phyloP scores from a whole-genome alignment of 345 rosid genomes.

The Ailanthus altissimus region DNA sequence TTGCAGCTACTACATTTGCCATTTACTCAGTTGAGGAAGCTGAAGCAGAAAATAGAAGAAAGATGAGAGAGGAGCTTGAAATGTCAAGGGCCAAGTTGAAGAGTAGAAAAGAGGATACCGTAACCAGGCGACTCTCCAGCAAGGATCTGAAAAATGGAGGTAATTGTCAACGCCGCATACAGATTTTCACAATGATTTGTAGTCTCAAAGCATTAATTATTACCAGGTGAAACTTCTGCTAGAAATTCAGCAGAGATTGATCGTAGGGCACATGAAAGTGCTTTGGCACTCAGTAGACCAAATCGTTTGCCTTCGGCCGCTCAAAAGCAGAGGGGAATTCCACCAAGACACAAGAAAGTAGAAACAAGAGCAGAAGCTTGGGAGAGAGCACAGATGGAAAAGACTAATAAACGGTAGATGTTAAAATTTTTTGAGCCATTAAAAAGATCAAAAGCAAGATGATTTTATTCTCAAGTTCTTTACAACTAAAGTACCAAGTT shows the following conservation, averaged over 20 bases:
- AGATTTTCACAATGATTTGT: constrained; percentile 1
- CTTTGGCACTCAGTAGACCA: constrained; percentile 20
- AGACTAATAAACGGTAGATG: constrained; percentile 49
- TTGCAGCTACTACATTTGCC: constrained; percentile 61
- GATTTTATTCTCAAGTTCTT: neutral
- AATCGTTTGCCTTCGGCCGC: constrained; percentile 30
- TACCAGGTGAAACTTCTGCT: constrained; percentile 39
- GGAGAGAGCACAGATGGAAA: constrained; percentile 58
- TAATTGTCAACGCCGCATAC: neutral
- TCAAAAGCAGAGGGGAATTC: constrained; percentile 23
- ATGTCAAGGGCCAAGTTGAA: constrained; percentile 30
- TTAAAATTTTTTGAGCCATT: neutral
- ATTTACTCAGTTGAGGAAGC: constrained; percentile 46
- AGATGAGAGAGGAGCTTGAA: constrained; percentile 41
- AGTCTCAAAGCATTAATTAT: neutral
- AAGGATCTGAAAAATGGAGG: constrained; percentile 31
- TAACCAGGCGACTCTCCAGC: constrained; percentile 22
- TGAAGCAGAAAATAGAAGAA: constrained; percentile 28
- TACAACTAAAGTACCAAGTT: neutral
- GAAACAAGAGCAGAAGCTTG: constrained; percentile 58
- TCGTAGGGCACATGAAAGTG: constrained; percentile 20
- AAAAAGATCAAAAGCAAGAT: neutral
- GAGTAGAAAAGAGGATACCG: constrained; percentile 22
- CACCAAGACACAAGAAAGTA: constrained; percentile 21
- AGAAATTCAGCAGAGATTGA: constrained; percentile 19